These are phyloP conservation scores for Sporothrix humicola DNA, from an alignment of 2,329 filamentous ascomycete genomes.

Conservation along the genomic window DNA sequence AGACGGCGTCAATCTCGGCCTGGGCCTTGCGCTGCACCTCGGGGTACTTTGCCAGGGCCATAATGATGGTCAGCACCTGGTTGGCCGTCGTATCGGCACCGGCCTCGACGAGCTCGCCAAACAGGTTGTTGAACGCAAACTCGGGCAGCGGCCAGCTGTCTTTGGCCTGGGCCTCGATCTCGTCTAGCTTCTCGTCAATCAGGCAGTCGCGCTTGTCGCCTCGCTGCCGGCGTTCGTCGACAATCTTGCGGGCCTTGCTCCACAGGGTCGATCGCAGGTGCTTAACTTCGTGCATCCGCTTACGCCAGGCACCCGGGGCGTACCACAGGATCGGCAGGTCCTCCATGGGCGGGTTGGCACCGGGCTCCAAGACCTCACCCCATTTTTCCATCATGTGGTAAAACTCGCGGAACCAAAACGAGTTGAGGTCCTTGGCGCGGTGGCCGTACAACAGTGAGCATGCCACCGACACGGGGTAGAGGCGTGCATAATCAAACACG, in stretches of 20 bases:
- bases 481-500: background rate
- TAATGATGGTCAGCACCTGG: background rate
- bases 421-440: background rate
- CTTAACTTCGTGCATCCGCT: no score
- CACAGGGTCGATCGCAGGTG: no score
- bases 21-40: background rate
- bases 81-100: no score
- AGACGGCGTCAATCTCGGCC: background rate
- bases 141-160: background rate
- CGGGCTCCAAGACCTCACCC: background rate
- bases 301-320: no score
- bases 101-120: background rate
- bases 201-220: no score
- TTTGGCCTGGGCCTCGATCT: background rate
- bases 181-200: background rate
- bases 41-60: background rate
- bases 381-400: slow-evolving; percentile 6
- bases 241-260: no score
- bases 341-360: no score
- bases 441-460: background rate
- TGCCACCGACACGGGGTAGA: background rate
- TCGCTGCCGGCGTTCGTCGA: no score
- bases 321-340: no score
- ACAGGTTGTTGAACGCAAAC: background rate
- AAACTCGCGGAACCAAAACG: background rate